Percentiles rank a stretch among this genome's conserved stretches.
phyloP scores from a whole-genome alignment of 768 basidiomycete species.

The Cyathus striatus region DNA sequence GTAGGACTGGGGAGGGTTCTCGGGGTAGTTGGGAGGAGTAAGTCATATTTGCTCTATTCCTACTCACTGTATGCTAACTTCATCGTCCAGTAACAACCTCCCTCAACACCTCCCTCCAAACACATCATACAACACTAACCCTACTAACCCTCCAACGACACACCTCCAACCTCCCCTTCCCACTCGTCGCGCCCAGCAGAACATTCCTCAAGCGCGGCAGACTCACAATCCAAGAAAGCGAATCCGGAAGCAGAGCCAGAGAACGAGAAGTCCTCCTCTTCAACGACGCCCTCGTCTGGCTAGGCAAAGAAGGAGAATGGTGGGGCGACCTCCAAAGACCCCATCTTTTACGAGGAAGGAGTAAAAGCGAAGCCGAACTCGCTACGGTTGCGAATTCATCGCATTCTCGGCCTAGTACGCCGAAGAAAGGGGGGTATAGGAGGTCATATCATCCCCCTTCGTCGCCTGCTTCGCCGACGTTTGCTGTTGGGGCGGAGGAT shows the following conservation, averaged over 20 bases:
- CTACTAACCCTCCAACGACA: slow-evolving; percentile 76
- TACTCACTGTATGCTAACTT: not conserved
- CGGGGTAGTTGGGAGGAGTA: no score
- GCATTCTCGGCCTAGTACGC: slow-evolving; percentile 12
- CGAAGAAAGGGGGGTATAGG: slow-evolving; percentile 11
- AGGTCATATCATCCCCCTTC: slow-evolving; percentile 13
- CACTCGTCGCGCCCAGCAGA: slow-evolving; percentile 79
- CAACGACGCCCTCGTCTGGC: slow-evolving; percentile 78
- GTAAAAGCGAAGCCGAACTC: slow-evolving; percentile 60
- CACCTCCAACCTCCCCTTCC: slow-evolving; percentile 72
- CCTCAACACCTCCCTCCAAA: slow-evolving; percentile 74
- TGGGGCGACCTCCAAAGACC: slow-evolving; percentile 29
- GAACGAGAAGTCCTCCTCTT: slow-evolving; percentile 77
- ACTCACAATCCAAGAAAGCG: slow-evolving; percentile 52
- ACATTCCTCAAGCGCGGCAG: slow-evolving; percentile 64
- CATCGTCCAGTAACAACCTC: slow-evolving; percentile 58
- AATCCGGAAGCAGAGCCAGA: slow-evolving; percentile 34
- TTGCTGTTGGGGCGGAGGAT: slow-evolving; percentile 30
- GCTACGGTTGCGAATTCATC: not conserved
- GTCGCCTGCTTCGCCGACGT: slow-evolving; percentile 14
- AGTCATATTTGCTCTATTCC: no score
- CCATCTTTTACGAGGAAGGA: slow-evolving; percentile 38
- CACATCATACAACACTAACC: slow-evolving; percentile 70
- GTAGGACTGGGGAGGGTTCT: slow-evolving; percentile 34
- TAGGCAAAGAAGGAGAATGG: slow-evolving; percentile 43